phyloP scores from a whole-genome alignment of 176 grass and related monocot genomes.

The barley (Hordeum vulgare) region MorexV3_pseudomolecules_assembly NC_058519.1:589907169-589907668 shows the following conservation, averaged over 20 bases:
- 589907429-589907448: not conserved
- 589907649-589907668: not conserved
- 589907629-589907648: slow-evolving; percentile 27
- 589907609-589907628: slow-evolving; percentile 7
- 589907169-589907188: not conserved
- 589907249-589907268: not conserved
- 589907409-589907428: slow-evolving; percentile 3
- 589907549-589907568: slow-evolving; percentile 17
- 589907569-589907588: slow-evolving; percentile 52
- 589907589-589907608: slow-evolving; percentile 31
- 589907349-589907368: slow-evolving; percentile 26
- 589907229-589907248: slow-evolving; percentile 2
- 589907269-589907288: slow-evolving; percentile 21
- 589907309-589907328: slow-evolving; percentile 26
- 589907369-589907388: not conserved
- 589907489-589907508: not conserved
- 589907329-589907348: not conserved
- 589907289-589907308: not conserved
- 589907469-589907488: not conserved
- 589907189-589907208: not conserved
- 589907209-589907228: slow-evolving; percentile 8
- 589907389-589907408: slow-evolving; percentile 7
- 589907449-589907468: not conserved
- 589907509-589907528: slow-evolving; percentile 12
- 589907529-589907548: not conserved